Evolutionary conservation across 805 yeast genomes (phyloP).

Genomic region (Nakazawaea anatomiae): DNA sequence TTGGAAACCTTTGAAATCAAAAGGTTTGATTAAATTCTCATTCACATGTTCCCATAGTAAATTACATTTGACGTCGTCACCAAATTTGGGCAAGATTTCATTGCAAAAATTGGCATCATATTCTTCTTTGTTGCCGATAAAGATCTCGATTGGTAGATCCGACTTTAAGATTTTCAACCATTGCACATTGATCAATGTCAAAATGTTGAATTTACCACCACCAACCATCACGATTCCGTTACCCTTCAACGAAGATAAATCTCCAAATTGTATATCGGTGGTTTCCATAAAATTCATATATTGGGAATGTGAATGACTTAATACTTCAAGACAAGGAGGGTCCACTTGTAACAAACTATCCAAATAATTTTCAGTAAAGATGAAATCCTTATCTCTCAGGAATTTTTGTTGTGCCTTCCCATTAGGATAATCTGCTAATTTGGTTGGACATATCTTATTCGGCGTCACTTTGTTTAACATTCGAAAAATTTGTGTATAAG

Average conservation of each 20-base stretch:
- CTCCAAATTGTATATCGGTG: slow-evolving; percentile 28
- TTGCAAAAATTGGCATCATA: slow-evolving; percentile 45
- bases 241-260: slow-evolving; percentile 17
- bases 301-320: slow-evolving; percentile 32
- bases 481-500: slow-evolving; percentile 4
- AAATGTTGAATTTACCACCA: slow-evolving; percentile 46
- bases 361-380: slow-evolving; percentile 41
- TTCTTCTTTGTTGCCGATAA: slow-evolving; percentile 35
- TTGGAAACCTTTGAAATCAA: slow-evolving; percentile 40
- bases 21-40: slow-evolving; percentile 15
- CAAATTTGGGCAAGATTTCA: slow-evolving; percentile 27
- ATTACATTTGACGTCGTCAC: slow-evolving; percentile 37
- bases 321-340: slow-evolving; percentile 23
- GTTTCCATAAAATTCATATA: slow-evolving; percentile 30
- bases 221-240: slow-evolving; percentile 48
- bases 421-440: slow-evolving; percentile 10
- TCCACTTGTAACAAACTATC: slow-evolving; percentile 36
- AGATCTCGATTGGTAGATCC: slow-evolving; percentile 45
- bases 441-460: neutral
- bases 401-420: slow-evolving; percentile 38
- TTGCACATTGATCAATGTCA: slow-evolving; percentile 40
- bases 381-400: slow-evolving; percentile 31
- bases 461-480: slow-evolving; percentile 2
- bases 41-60: slow-evolving; percentile 30
- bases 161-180: slow-evolving; percentile 40